Evolutionary conservation across 192 early-diverging fungal genomes (phyloP).

Genomic region (Martensiomyces pterosporus): DNA sequence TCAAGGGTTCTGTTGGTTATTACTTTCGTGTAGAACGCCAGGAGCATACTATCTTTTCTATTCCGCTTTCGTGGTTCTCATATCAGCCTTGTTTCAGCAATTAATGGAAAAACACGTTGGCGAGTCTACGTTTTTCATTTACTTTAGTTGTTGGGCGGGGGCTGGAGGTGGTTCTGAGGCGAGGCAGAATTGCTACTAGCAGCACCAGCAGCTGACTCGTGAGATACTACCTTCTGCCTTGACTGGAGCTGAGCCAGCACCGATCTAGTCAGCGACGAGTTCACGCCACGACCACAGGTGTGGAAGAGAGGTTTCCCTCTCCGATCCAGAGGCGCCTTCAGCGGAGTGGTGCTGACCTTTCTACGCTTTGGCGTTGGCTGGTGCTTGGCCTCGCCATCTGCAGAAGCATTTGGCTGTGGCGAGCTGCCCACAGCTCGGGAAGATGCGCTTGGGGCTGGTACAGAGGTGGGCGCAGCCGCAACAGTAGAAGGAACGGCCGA

Average conservation of each 20-base stretch:
- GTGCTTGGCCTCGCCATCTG: too few species aligned
- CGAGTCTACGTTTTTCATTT: too few species aligned
- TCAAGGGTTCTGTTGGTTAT: not conserved
- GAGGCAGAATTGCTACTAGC: not conserved
- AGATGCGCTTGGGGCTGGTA: slow-evolving; percentile 2
- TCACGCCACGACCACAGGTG: slow-evolving; percentile 46
- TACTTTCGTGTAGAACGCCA: too few species aligned
- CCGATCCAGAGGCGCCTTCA: slow-evolving; percentile 27
- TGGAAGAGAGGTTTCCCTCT: slow-evolving; percentile 39
- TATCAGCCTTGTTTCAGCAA: too few species aligned
- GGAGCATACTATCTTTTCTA: too few species aligned
- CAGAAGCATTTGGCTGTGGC: too few species aligned
- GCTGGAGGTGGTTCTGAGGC: not conserved
- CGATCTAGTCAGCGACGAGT: slow-evolving; percentile 45
- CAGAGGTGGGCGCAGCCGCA: not conserved
- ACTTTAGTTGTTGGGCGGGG: too few species aligned
- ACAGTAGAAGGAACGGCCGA: too few species aligned
- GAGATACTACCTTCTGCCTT: slow-evolving; percentile 4
- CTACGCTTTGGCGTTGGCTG: slow-evolving; percentile 21
- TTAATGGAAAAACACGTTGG: too few species aligned
- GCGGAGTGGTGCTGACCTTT: slow-evolving; percentile 2
- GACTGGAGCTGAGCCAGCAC: slow-evolving; percentile 45
- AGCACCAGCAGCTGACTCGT: too few species aligned
- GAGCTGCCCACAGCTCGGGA: too few species aligned
- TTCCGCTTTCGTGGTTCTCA: too few species aligned